Base-by-base conservation (phyloP, 2,329 filamentous ascomycete species). In the Thelonectria discophora region DNA sequence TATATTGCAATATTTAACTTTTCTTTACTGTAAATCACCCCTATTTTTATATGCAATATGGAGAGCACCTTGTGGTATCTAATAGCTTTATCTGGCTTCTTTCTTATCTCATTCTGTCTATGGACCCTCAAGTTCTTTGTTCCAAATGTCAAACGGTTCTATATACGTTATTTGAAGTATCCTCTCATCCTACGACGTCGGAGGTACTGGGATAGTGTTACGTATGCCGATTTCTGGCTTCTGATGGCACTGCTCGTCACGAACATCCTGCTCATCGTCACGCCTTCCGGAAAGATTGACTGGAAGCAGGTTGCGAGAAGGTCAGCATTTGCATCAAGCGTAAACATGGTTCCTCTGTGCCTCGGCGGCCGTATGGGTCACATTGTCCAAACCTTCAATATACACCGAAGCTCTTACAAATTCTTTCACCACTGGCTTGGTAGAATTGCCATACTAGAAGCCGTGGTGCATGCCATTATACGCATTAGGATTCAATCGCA, bases 401-500 rank as follows among this genome's bases (percentile, higher is more conserved):
- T 62, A 10, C 55, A 62, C 30, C 34, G 50, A 21, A 62, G 49
- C 55, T 58, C 59, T 47, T 54, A 62, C 34, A 47, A 42, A 12
- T 21, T 58, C 12, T 62, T 62, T 20, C 49, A 62, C 24, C 43
- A 58, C 13, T 62, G 55, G 54, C 48, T 62, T 2, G 55, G 59
- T 11, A 45, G 59, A 17, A 47, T 58, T 34, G 55, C 55, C 9
- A 46, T 58, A 6, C 27, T 58, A 5, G 54, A 62, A 13, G 55
- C 55, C 32, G 2, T 58, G 24, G 42, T 39, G 8, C 27, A 58
- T 20, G 55, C 46, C n/a, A 32, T 58, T 17, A 51, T 58, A 15
- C 15, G 45, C 3, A 27, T 52, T 15, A 27, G 15, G 12, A n/a
- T 24, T 7, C 39, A 49, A n/a, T 46, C 27, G 20, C 43, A 17